These are phyloP conservation scores for Trichoderma gamsii DNA, from an alignment of 495 filamentous ascomycete species.

Conservation along the genomic window DNA sequence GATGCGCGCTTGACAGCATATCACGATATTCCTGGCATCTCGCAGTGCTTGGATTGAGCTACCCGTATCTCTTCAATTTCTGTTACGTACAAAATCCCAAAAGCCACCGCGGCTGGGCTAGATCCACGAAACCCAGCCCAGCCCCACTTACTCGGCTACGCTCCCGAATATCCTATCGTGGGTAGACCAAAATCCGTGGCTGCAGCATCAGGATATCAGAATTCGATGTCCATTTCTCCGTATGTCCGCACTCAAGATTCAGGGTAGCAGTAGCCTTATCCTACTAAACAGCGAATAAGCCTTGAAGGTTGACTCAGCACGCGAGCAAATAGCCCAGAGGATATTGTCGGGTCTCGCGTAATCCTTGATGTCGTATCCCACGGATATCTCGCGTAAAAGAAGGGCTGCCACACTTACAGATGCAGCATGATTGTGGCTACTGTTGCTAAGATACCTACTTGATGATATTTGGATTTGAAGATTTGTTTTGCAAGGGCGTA, in stretches of 20 bases:
- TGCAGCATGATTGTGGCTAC: not conserved
- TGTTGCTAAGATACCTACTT: not conserved
- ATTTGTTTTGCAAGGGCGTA: not conserved
- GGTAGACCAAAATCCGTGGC: not conserved
- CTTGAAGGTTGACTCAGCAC: not conserved
- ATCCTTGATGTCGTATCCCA: not conserved
- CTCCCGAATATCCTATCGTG: not conserved
- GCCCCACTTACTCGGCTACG: not conserved
- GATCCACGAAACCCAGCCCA: not conserved
- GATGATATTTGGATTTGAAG: not conserved
- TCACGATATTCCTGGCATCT: not conserved
- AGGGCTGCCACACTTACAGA: not conserved
- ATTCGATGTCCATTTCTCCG: not conserved
- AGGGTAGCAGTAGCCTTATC: not conserved
- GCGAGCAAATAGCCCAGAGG: not conserved
- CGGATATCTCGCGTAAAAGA: not conserved
- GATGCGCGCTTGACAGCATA: too few species aligned
- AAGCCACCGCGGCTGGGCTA: not conserved
- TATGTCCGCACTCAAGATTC: not conserved
- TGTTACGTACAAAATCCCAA: conserved; percentile 8
- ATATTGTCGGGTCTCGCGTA: not conserved
- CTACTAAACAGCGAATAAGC: not conserved
- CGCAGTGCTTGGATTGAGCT: not conserved
- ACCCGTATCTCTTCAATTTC: not conserved
- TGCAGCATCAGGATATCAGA: not conserved